Percentiles rank a stretch among this genome's conserved stretches.
phyloP scores from a whole-genome alignment of 2,329 filamentous ascomycete species.

The Huntiella bhutanensis region DNA sequence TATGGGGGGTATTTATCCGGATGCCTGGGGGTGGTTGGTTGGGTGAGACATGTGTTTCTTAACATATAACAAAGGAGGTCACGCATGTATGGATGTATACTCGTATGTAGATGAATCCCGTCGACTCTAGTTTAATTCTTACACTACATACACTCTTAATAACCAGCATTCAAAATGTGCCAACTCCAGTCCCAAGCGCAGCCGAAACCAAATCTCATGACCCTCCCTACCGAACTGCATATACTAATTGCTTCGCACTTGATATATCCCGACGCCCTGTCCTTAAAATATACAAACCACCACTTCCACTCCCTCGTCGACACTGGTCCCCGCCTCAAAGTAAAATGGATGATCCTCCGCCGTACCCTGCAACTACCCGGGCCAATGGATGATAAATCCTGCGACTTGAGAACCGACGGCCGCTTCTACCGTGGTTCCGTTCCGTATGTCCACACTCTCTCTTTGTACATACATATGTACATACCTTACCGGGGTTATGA shows the following conservation, averaged over 20 bases:
- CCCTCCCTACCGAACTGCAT: constrained; percentile 48
- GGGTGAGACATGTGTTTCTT: too few relatives aligned
- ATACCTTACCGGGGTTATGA: background rate
- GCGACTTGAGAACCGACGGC: constrained; percentile 39
- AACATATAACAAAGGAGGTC: too few relatives aligned
- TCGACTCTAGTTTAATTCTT: too few relatives aligned
- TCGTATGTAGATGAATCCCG: too few relatives aligned
- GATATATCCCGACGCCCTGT: constrained; percentile 51
- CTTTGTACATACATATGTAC: background rate
- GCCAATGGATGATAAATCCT: constrained; percentile 33
- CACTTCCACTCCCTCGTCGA: constrained; percentile 46
- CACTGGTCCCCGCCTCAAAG: constrained; percentile 45
- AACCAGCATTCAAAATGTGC: background rate
- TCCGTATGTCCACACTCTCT: constrained; percentile 22
- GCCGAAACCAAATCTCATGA: constrained; percentile 19
- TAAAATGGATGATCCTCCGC: constrained; percentile 50
- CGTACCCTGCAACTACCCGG: constrained; percentile 45
- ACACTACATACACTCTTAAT: too few relatives aligned
- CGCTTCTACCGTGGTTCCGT: constrained; percentile 42
- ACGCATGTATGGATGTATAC: too few relatives aligned
- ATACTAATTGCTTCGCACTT: constrained; percentile 40
- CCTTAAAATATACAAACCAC: constrained; percentile 45
- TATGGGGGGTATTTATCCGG: too few relatives aligned
- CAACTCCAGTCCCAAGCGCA: background rate
- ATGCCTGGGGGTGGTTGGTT: too few relatives aligned